These are phyloP conservation scores for Trichoderma hamatum DNA, from an alignment of 2,329 filamentous ascomycete genomes.

Conservation along the genomic window DNA sequence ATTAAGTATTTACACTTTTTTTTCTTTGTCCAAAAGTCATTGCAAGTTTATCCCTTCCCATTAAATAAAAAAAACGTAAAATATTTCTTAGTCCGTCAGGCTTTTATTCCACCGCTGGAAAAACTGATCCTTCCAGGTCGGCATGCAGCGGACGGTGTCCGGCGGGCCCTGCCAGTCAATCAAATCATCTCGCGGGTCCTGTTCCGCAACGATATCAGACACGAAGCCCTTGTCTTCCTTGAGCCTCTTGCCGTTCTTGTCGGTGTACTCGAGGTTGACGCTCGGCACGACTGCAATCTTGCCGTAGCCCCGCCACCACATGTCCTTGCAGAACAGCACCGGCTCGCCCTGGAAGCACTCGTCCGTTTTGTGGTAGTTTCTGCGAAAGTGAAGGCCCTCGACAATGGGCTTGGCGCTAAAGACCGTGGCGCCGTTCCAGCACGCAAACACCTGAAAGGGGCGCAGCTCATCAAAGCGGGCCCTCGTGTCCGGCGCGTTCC, in stretches of 20 bases:
- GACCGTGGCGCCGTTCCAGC: conserved; percentile 61
- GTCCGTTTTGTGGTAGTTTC: conserved; percentile 31
- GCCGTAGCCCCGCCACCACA: conserved; percentile 54
- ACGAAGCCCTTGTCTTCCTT: conserved; percentile 57
- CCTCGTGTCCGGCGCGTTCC: conserved; percentile 47
- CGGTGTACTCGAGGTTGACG: conserved; percentile 58
- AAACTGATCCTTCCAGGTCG: conserved; percentile 44
- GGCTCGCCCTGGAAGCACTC: conserved; percentile 61
- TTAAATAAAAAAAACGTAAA: background rate
- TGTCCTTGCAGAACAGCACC: conserved; percentile 58
- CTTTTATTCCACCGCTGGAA: conserved; percentile 45
- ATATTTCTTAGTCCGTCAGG: background rate
- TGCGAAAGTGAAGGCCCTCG: conserved; percentile 50
- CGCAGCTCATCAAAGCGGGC: conserved; percentile 39
- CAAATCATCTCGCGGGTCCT: conserved; percentile 35
- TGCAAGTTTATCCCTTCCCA: background rate
- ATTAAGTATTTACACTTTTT: background rate
- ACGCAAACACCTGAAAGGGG: conserved; percentile 64
- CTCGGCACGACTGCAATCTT: conserved; percentile 60
- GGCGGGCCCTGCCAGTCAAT: conserved; percentile 54
- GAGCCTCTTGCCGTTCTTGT: conserved; percentile 48
- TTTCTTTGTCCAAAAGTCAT: background rate
- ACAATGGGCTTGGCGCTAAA: conserved; percentile 54
- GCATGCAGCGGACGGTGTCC: conserved; percentile 52
- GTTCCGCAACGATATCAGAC: conserved; percentile 38